Evolutionary conservation across 768 basidiomycete genomes (phyloP).

Genomic region (Rhodotorula sphaerocarpa): DNA sequence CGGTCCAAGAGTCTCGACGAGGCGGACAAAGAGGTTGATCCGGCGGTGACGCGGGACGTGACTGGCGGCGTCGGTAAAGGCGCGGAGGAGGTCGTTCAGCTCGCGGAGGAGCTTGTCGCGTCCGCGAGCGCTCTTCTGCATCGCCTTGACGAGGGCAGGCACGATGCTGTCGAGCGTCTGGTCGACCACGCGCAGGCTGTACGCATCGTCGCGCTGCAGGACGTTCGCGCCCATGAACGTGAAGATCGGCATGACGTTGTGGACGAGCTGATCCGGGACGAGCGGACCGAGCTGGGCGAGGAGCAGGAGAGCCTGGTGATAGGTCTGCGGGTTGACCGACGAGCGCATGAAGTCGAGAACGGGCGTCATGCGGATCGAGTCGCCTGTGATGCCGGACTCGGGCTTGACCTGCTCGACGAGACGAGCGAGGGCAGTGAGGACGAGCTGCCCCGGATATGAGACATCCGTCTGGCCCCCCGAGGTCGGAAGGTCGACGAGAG

Average conservation of each 20-base stretch:
- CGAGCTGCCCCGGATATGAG: slow-evolving; percentile 32
- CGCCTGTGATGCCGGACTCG: slow-evolving; percentile 14
- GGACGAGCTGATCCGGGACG: slow-evolving; percentile 80
- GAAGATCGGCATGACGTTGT: slow-evolving; percentile 95
- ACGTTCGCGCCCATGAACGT: slow-evolving; percentile 99
- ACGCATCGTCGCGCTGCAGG: slow-evolving; percentile 89
- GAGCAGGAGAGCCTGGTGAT: slow-evolving; percentile 80
- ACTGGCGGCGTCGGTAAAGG: slow-evolving; percentile 86
- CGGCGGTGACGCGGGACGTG: slow-evolving; percentile 90
- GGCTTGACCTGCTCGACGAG: slow-evolving; percentile 27
- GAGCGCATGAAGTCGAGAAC: slow-evolving; percentile 42
- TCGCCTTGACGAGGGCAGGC: slow-evolving; percentile 77
- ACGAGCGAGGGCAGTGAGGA: slow-evolving; percentile 24
- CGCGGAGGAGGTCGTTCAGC: slow-evolving; percentile 61
- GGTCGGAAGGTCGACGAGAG: slow-evolving; percentile 31
- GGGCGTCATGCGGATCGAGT: slow-evolving; percentile 30
- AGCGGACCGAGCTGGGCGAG: slow-evolving; percentile 75
- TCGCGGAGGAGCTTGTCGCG: slow-evolving; percentile 50
- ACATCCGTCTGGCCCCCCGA: slow-evolving; percentile 27
- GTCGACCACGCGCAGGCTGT: slow-evolving; percentile 90
- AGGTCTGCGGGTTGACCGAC: slow-evolving; percentile 84
- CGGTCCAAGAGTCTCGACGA: slow-evolving; percentile 71
- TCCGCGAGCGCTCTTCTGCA: slow-evolving; percentile 54
- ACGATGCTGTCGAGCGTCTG: slow-evolving; percentile 90
- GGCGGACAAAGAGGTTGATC: slow-evolving; percentile 78